A percentile compares a stretch with the other conserved stretches of the same genome.
Evolutionary conservation across 805 yeast genomes (phyloP).

Genomic region (Lipomyces starkeyi): DNA sequence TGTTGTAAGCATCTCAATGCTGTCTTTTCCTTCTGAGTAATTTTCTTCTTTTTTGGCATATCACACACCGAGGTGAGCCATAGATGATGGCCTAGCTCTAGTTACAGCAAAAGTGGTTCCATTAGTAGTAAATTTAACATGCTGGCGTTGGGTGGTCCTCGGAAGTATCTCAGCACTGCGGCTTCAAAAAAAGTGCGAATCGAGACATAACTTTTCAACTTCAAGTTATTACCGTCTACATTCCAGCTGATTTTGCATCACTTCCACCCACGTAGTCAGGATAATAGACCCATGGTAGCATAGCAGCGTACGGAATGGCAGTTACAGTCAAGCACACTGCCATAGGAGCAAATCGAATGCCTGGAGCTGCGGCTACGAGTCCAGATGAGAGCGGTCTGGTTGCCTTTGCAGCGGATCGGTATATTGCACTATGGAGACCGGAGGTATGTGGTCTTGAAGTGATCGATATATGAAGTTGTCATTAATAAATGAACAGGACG

Average conservation of each 20-base stretch:
- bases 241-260: too few relatives aligned
- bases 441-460: slow-evolving; percentile 41
- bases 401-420: slow-evolving; percentile 74
- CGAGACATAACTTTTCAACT: too few relatives aligned
- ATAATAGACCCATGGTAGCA: not conserved
- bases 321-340: slow-evolving; percentile 15
- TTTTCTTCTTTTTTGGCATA: not conserved
- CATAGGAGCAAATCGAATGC: slow-evolving; percentile 46
- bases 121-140: too few relatives aligned
- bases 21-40: not conserved
- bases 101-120: not conserved
- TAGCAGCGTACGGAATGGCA: slow-evolving; percentile 12
- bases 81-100: not conserved
- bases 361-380: slow-evolving; percentile 59
- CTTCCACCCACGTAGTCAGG: not conserved
- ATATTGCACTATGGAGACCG: slow-evolving; percentile 75
- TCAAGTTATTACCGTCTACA: too few relatives aligned
- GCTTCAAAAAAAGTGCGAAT: too few relatives aligned
- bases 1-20: not conserved
- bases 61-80: not conserved
- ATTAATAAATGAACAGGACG: slow-evolving; percentile 14
- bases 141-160: too few relatives aligned
- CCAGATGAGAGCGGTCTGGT: slow-evolving; percentile 57
- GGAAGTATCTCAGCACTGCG: too few relatives aligned
- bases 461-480: not conserved